Evolutionary conservation across 768 basidiomycete species (phyloP), one percentile per base, ranked within the genome.

Genomic region (Mycena kentingensis): DNA sequence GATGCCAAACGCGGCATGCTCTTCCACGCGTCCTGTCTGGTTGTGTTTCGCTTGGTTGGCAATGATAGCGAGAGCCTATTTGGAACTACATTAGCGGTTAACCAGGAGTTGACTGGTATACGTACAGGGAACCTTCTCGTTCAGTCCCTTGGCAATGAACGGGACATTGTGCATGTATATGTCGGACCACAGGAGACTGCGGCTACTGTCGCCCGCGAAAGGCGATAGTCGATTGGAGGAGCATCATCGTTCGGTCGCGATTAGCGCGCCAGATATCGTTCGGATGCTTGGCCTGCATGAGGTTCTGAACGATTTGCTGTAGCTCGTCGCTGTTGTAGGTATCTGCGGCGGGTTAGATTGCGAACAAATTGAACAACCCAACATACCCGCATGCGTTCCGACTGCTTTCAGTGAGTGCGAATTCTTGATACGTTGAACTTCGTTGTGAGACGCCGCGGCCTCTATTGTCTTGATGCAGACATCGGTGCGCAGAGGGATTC

Each of bases 21-120:
- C n/a, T n/a, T n/a, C n/a, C n/a, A n/a, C n/a, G n/a, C n/a, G n/a
- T n/a, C n/a, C 71, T 16, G 46, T 54, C 6, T 64, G 57, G 55
- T 72, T 73, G 28, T 63, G 59, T 53, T 73, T 73, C 15, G 63
- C 61, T 49, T 66, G 62, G 49, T 72, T 58, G 2, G 66, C 57
- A 3, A 71, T 49, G 1, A 67, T 42, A 2, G 54, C 58, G 5
- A 72, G 60, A 3, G 66, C 66, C 71, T 73, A 39, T 5, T 38
- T 22, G 12, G 2, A 6, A 24, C 41, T 53, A 5, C 22, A 4
- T 8, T 24, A 25, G 3, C 21, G 26, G 16, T 5, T n/a, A n/a
- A 12, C 15, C n/a, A 6, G 4, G 12, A 38, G 27, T 3, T 11
- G 8, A 4, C n/a, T 11, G 32, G 11, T n/a, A n/a, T 34, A 41